Evolutionary conservation across 78 protist genomes (phyloP).

Genomic region (Dictyostelium discoideum): DNA sequence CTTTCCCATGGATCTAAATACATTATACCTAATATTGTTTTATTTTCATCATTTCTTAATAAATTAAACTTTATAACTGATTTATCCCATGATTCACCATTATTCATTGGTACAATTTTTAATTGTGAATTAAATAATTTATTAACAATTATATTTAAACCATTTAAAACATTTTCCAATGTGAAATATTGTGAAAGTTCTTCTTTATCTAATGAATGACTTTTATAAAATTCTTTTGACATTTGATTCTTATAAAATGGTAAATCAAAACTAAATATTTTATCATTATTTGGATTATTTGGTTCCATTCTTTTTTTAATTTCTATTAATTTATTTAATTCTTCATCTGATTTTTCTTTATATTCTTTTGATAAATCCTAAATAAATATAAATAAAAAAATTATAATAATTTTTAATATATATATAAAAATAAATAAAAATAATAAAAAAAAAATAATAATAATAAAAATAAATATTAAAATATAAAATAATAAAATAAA

Average conservation of each 20-base stretch:
- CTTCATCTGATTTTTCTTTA: slow-evolving; percentile 23
- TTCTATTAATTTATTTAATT: neutral
- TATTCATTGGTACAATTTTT: slow-evolving; percentile 1
- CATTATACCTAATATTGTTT: slow-evolving; percentile 13
- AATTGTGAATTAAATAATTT: slow-evolving; percentile 31
- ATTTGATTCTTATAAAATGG: slow-evolving; percentile 10
- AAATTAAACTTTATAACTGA: slow-evolving; percentile 16
- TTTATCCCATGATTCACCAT: slow-evolving; percentile 45
- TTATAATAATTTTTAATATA: too few species aligned
- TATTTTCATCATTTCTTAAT: neutral
- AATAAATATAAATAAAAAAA: neutral
- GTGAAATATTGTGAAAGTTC: slow-evolving; percentile 10
- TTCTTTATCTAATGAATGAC: neutral
- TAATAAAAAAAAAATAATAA: neutral
- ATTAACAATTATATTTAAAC: slow-evolving; percentile 10
- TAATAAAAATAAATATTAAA: neutral
- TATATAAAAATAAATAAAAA: too few species aligned
- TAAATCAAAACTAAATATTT: slow-evolving; percentile 28
- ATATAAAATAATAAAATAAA: neutral
- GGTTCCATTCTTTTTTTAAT: slow-evolving; percentile 10
- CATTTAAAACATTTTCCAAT: slow-evolving; percentile 54
- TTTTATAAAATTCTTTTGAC: neutral
- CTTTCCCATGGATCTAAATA: slow-evolving; percentile 53
- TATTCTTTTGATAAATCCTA: slow-evolving; percentile 15
- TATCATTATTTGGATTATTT: neutral